Percentiles rank a stretch among this genome's conserved stretches.
Conservation (phyloP, 768 basidiomycete species). For the Leccinum subgranulosum region DNA sequence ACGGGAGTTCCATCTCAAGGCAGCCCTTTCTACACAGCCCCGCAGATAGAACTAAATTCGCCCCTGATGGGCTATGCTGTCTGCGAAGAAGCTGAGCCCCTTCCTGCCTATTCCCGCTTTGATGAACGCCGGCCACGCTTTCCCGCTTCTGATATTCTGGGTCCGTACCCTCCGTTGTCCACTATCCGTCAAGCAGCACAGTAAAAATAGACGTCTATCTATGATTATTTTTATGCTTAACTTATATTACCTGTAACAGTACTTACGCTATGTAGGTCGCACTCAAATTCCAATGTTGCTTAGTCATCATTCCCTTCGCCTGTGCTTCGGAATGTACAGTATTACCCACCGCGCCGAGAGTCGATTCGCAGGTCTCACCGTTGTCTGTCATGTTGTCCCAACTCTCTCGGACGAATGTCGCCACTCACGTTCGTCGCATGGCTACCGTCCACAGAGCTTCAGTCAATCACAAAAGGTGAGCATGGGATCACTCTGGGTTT, state of each 20-base stretch:
- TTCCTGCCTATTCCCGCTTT: conserved; percentile 29
- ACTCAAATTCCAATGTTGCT: conserved; percentile 1
- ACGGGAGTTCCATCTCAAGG: conserved; percentile 17
- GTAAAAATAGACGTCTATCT: conserved; percentile 6
- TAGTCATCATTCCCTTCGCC: conserved; percentile 12
- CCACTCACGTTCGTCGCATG: conserved; percentile 38
- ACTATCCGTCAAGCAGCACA: background rate
- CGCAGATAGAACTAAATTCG: background rate
- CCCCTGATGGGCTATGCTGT: background rate
- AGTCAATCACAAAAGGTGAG: conserved; percentile 43
- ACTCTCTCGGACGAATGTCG: conserved; percentile 14
- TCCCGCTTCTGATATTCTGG: conserved; percentile 18
- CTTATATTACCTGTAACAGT: background rate
- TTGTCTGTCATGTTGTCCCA: conserved; percentile 29
- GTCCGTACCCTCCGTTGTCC: conserved; percentile 28
- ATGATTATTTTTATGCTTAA: background rate
- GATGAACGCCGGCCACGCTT: conserved; percentile 21
- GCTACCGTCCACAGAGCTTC: conserved; percentile 43
- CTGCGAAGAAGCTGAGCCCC: conserved; percentile 8
- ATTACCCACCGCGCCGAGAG: background rate
- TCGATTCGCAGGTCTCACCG: background rate
- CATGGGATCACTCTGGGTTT: background rate
- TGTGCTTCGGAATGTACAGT: background rate
- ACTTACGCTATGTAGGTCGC: too few relatives aligned
- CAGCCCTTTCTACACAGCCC: background rate